These are phyloP conservation scores for Colletotrichum sidae DNA, from an alignment of 2,329 filamentous ascomycete genomes.

Conservation along the genomic window DNA sequence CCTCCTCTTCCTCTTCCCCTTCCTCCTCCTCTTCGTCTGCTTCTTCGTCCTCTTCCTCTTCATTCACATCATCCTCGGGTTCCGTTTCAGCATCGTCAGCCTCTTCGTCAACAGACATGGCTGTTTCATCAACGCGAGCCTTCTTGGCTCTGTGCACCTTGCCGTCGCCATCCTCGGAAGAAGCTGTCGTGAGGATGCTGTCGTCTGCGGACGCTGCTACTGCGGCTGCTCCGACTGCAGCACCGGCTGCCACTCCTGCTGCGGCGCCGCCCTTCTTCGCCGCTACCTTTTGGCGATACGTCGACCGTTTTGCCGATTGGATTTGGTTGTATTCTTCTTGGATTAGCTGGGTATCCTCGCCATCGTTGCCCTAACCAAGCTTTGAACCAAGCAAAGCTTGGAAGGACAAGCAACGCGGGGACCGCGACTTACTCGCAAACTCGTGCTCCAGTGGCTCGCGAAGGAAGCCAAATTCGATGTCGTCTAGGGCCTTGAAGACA, in stretches of 20 bases:
- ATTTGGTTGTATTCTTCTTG: slow-evolving; percentile 75
- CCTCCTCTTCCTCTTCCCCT: slow-evolving; percentile 56
- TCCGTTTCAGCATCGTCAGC: slow-evolving; percentile 57
- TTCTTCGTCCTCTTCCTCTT: slow-evolving; percentile 56
- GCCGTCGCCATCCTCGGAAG: slow-evolving; percentile 43
- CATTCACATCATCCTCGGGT: slow-evolving; percentile 59
- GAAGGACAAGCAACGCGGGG: slow-evolving; percentile 2
- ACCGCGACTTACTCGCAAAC: slow-evolving; percentile 71
- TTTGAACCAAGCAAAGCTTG: no score
- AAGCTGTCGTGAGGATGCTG: slow-evolving; percentile 46
- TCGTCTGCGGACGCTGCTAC: slow-evolving; percentile 41
- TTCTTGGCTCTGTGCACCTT: slow-evolving; percentile 54
- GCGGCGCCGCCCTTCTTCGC: slow-evolving; percentile 65
- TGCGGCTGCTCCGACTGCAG: slow-evolving; percentile 40
- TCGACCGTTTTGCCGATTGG: slow-evolving; percentile 80
- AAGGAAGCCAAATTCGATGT: slow-evolving; percentile 81
- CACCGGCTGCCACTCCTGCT: slow-evolving; percentile 51
- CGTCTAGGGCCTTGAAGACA: slow-evolving; percentile 81
- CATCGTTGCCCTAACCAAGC: not conserved
- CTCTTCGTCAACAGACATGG: slow-evolving; percentile 46
- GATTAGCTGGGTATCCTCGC: not conserved
- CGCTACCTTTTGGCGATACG: slow-evolving; percentile 76
- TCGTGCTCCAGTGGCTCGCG: slow-evolving; percentile 77
- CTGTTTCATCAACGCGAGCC: slow-evolving; percentile 58
- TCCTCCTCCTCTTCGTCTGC: slow-evolving; percentile 57